Evolutionary conservation across 352 stramenopile genomes (phyloP), one percentile per base, ranked within the genome.

Genomic region (Pelagophyceae sp.): DNA sequence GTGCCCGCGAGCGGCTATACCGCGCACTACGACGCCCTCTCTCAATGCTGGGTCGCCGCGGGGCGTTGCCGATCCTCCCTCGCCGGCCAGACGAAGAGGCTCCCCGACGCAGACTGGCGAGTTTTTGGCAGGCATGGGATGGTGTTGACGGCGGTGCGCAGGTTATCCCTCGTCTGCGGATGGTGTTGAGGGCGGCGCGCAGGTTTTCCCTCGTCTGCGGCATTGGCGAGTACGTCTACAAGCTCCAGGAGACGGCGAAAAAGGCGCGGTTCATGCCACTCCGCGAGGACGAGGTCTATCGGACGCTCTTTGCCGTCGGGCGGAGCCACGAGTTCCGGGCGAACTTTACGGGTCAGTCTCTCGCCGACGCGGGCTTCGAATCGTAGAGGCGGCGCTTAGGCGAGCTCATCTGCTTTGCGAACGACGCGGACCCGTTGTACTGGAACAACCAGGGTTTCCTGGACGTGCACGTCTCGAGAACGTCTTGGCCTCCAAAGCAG

Each of bases 361-460:
- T n/a, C n/a, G n/a, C n/a, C n/a, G n/a, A n/a, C n/a, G n/a, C n/a
- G n/a, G n/a, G n/a, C n/a, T n/a, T n/a, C n/a, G n/a, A n/a, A n/a
- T n/a, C n/a, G n/a, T n/a, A n/a, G n/a, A n/a, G n/a, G n/a, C n/a
- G n/a, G n/a, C n/a, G n/a, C n/a, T n/a, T n/a, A n/a, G n/a, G 83
- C 38, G 80, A 86, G 75, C 77, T 87, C 50, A 64, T 87, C 15
- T 87, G 83, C 72, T 87, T 87, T 70, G 83, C 83, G 27, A 86
- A 87, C 79, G 83, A 87, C 75, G 82, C 83, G 1, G 76, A 87
- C 64, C 76, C 63, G 2, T 70, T 86, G 17, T 87, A 87, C 65
- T 84, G 77, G 45, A 80, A 87, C 72, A 87, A 87, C 67, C 32
- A 35, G 29, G 82, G 78, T 25, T 31, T n/a, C 6, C 0, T 87